A percentile compares a stretch with the other conserved stretches of the same genome.
Conservation (phyloP, 176 grass and related monocot species). For the Cenchrus fungigraminus region DNA sequence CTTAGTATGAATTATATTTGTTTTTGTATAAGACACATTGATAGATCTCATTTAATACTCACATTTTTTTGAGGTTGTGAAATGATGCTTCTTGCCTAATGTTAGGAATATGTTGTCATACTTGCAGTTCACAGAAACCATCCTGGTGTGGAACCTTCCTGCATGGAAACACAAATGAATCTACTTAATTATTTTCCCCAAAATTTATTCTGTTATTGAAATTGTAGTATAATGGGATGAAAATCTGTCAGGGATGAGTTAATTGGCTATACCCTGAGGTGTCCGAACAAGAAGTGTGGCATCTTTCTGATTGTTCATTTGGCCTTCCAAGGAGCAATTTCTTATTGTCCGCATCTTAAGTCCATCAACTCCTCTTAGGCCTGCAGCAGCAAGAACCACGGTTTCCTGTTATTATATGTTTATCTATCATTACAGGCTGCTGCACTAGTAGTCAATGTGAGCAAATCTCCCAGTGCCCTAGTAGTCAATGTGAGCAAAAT, state of each 20-base stretch:
- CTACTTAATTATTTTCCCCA: neutral
- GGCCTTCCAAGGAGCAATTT: slow-evolving; percentile 35
- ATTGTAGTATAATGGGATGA: neutral
- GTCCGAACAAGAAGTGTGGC: slow-evolving; percentile 39
- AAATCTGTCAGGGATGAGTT: neutral
- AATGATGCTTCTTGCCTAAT: slow-evolving; percentile 51
- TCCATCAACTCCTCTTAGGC: slow-evolving; percentile 57
- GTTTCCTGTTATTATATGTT: slow-evolving; percentile 24
- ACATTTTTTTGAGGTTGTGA: slow-evolving; percentile 61
- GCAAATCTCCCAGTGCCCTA: slow-evolving; percentile 41
- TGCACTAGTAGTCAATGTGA: slow-evolving; percentile 55
- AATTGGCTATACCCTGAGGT: slow-evolving; percentile 43
- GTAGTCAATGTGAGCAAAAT: neutral
- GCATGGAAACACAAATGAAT: slow-evolving; percentile 24
- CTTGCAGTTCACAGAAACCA: slow-evolving; percentile 42
- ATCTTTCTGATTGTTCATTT: slow-evolving; percentile 44
- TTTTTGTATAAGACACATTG: neutral
- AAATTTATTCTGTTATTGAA: slow-evolving; percentile 18
- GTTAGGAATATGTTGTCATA: slow-evolving; percentile 49
- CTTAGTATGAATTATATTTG: neutral
- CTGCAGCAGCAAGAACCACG: slow-evolving; percentile 22
- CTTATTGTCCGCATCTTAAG: slow-evolving; percentile 51
- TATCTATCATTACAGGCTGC: slow-evolving; percentile 53
- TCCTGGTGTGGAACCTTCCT: slow-evolving; percentile 61
- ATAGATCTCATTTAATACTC: slow-evolving; percentile 29